Conservation (phyloP, 805 yeast genomes). For the Candida pini region DNA sequence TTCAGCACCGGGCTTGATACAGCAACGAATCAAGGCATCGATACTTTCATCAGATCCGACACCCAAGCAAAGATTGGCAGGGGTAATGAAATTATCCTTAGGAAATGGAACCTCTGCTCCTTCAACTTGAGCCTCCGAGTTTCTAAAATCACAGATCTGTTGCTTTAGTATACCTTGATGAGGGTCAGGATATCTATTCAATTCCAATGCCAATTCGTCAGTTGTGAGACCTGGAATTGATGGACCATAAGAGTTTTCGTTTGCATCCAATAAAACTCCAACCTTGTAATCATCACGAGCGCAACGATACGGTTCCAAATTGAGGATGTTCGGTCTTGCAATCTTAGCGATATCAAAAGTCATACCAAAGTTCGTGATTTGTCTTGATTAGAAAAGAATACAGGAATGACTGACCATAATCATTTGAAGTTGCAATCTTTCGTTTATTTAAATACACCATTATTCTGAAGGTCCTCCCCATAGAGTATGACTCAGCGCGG, state of each 20-base stretch:
- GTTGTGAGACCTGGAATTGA: conserved; percentile 43
- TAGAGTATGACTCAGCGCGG: no score
- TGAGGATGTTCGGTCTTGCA: conserved; percentile 79
- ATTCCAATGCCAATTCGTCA: conserved; percentile 45
- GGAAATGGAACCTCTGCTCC: conserved; percentile 21
- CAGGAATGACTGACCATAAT: no score
- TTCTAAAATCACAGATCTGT: conserved; percentile 67
- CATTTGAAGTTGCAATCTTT: no score
- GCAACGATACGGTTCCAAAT: conserved; percentile 88
- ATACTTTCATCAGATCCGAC: conserved; percentile 98
- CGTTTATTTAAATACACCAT: no score
- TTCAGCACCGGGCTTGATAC: conserved; percentile 77
- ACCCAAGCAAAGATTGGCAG: conserved; percentile 81
- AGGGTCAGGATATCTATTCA: conserved; percentile 96
- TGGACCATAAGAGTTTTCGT: conserved; percentile 93
- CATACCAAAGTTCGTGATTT: no score
- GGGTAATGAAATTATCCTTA: conserved; percentile 16
- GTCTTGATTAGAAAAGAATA: no score
- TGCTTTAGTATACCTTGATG: conserved; percentile 77
- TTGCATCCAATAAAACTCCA: conserved; percentile 89
- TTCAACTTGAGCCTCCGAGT: conserved; percentile 34
- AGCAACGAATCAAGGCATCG: conserved; percentile 79
- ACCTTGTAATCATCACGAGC: conserved; percentile 93
- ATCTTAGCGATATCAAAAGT: conserved; percentile 49
- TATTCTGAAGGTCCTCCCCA: no score